Conservation (phyloP, 2,329 filamentous ascomycete genomes). For the Tolypocladium cylindrosporum region DNA sequence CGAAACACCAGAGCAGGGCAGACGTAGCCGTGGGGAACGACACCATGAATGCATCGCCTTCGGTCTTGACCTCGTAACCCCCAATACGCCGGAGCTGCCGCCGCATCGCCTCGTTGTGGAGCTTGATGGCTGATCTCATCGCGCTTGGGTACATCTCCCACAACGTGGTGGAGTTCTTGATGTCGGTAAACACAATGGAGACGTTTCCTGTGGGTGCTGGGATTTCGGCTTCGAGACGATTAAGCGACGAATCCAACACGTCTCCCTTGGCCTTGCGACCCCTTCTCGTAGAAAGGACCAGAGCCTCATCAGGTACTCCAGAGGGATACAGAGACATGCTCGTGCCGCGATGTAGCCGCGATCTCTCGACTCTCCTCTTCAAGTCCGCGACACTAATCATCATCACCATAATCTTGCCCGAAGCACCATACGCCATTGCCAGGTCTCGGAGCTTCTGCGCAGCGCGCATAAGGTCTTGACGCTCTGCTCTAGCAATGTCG, state of each 20-base stretch:
- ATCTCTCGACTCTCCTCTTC: conserved; percentile 70
- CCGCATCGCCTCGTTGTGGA: conserved; percentile 96
- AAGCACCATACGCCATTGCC: conserved; percentile 90
- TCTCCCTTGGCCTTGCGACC: conserved; percentile 53
- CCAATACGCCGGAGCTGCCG: conserved; percentile 87
- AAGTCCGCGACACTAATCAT: conserved; percentile 88
- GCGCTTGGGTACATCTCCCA: conserved; percentile 94
- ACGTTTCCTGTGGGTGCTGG: conserved; percentile 85
- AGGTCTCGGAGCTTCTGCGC: conserved; percentile 90
- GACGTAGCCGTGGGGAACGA: conserved; percentile 95
- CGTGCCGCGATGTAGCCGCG: conserved; percentile 62
- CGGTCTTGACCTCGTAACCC: conserved; percentile 97
- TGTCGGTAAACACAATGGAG: conserved; percentile 94
- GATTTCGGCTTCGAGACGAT: conserved; percentile 80
- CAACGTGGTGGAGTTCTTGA: conserved; percentile 92
- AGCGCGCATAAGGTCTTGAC: conserved; percentile 84
- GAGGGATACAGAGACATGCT: conserved; percentile 80
- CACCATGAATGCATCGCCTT: conserved; percentile 99
- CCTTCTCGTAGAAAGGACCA: conserved; percentile 54
- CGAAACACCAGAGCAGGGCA: conserved; percentile 91
- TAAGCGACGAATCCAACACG: conserved; percentile 76
- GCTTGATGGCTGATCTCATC: conserved; percentile 93
- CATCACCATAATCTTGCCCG: conserved; percentile 97
- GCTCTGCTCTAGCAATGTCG: conserved; percentile 80
- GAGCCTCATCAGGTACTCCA: conserved; percentile 58